Conservation (phyloP, 257 asterid species). For the Cordia subcordata region DNA sequence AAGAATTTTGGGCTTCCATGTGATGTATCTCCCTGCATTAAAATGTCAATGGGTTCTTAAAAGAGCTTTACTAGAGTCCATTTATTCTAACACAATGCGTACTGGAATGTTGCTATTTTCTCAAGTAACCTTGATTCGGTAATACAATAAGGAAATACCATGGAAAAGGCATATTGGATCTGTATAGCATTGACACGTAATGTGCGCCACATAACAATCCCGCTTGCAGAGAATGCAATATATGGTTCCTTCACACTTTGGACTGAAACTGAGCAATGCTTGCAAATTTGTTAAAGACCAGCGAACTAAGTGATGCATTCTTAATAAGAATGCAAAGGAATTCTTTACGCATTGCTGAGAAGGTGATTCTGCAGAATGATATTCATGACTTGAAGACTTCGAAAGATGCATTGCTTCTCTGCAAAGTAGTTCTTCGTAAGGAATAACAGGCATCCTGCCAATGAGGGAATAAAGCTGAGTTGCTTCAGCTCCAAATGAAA, state of each 20-base stretch:
- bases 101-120: background rate
- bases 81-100: background rate
- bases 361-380: background rate
- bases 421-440: slow-evolving; percentile 41
- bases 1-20: too few species aligned
- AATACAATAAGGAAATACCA: slow-evolving; percentile 18
- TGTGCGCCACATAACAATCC: slow-evolving; percentile 35
- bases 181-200: slow-evolving; percentile 18
- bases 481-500: slow-evolving; percentile 33
- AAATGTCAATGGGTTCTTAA: too few species aligned
- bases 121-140: too few species aligned
- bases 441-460: slow-evolving; percentile 29
- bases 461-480: slow-evolving; percentile 28
- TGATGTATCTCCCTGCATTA: too few species aligned
- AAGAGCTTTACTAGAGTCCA: too few species aligned
- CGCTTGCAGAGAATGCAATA: slow-evolving; percentile 32
- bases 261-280: slow-evolving; percentile 7
- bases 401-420: slow-evolving; percentile 35
- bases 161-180: slow-evolving; percentile 40
- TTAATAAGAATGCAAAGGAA: slow-evolving; percentile 27
- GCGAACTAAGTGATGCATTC: slow-evolving; percentile 25
- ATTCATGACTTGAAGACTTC: background rate
- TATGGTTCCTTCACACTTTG: slow-evolving; percentile 17
- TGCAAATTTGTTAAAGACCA: slow-evolving; percentile 23
- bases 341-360: slow-evolving; percentile 18